Evolutionary conservation across 441 rosid genomes (phyloP).

Genomic region (Populus hybrid): DNA sequence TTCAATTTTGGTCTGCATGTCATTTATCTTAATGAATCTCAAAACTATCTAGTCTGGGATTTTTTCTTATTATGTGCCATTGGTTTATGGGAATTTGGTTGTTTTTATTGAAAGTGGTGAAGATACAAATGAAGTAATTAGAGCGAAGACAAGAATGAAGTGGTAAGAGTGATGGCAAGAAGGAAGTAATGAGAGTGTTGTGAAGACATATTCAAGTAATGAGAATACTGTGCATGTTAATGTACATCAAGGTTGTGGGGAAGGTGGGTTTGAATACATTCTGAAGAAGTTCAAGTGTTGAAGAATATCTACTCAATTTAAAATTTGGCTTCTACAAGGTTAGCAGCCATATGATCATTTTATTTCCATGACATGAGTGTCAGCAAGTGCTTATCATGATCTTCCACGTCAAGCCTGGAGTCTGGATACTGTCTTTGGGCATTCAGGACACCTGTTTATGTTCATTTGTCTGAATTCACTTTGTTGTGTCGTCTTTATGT

Average conservation of each 20-base stretch:
- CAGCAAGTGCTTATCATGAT: conserved; percentile 23
- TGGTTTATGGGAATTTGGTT: conserved; percentile 69
- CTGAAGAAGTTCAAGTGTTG: conserved; percentile 63
- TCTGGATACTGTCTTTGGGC: conserved; percentile 10
- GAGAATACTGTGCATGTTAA: conserved; percentile 33
- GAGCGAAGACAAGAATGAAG: conserved; percentile 59
- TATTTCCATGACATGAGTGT: conserved; percentile 32
- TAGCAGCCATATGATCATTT: conserved; percentile 47
- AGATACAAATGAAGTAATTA: conserved; percentile 61
- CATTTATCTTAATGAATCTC: neutral
- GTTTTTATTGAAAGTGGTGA: conserved; percentile 78
- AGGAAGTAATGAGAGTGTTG: conserved; percentile 31
- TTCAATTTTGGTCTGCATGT: neutral
- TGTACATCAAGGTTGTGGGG: conserved; percentile 50
- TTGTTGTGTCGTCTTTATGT: neutral
- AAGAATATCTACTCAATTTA: conserved; percentile 48
- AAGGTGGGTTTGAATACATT: conserved; percentile 49
- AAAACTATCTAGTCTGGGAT: conserved; percentile 19
- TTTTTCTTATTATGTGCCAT: conserved; percentile 23
- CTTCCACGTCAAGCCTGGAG: conserved; percentile 18
- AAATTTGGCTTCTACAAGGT: conserved; percentile 56
- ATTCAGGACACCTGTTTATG: neutral
- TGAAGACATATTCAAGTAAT: neutral
- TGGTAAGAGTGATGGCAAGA: conserved; percentile 39
- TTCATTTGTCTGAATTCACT: neutral